Conservation (phyloP, 225 moss, liverwort and hornwort species). For the Bryum argenteum region DNA sequence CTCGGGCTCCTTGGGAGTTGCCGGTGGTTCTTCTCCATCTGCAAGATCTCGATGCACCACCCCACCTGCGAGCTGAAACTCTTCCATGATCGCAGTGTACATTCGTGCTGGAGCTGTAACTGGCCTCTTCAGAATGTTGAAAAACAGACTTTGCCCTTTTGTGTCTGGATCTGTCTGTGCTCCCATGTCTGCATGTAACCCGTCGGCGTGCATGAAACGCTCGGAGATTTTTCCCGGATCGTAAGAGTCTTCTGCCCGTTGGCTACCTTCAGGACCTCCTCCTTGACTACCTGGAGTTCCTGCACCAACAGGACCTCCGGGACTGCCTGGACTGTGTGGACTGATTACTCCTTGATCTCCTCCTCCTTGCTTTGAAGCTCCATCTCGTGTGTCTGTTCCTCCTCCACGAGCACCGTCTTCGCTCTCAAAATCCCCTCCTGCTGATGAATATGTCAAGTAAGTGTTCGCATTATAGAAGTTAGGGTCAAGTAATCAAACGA, state of each 20-base stretch:
- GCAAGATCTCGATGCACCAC: slow-evolving; percentile 45
- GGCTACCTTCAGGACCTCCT: neutral
- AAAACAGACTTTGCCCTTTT: slow-evolving; percentile 9
- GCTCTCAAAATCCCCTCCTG: slow-evolving; percentile 29
- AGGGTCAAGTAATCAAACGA: too few species aligned
- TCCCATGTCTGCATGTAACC: slow-evolving; percentile 36
- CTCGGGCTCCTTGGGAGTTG: slow-evolving; percentile 11
- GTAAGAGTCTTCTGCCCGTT: slow-evolving; percentile 22
- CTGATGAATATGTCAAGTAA: neutral
- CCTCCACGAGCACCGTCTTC: neutral
- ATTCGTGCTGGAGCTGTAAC: slow-evolving; percentile 50
- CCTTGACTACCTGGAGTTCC: neutral
- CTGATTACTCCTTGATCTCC: slow-evolving; percentile 26
- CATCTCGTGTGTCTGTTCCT: slow-evolving; percentile 18
- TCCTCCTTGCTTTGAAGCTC: slow-evolving; percentile 25
- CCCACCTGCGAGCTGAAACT: slow-evolving; percentile 59
- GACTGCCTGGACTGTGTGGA: neutral
- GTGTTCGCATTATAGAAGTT: too few species aligned
- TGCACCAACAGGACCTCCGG: neutral
- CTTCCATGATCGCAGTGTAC: slow-evolving; percentile 45
- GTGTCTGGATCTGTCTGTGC: slow-evolving; percentile 30
- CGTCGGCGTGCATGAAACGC: slow-evolving; percentile 29
- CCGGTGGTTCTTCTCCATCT: slow-evolving; percentile 52
- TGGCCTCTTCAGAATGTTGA: slow-evolving; percentile 39
- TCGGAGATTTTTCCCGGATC: slow-evolving; percentile 50